Evolutionary conservation across 352 stramenopile species (phyloP).

Genomic region (Phytophthora lateralis): DNA sequence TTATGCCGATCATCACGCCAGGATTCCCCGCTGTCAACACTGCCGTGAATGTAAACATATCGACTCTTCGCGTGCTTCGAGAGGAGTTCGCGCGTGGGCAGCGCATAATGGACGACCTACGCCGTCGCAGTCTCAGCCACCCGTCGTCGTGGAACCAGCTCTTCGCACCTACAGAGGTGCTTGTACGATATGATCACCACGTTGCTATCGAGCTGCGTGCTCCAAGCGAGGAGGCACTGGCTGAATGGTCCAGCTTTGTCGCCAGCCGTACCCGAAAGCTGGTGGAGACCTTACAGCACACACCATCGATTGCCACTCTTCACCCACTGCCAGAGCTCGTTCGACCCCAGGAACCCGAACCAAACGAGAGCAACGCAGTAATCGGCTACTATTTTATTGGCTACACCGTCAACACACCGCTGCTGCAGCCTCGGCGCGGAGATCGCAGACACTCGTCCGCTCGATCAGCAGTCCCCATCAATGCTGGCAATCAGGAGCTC

Average conservation of each 20-base stretch:
- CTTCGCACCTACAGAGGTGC: slow-evolving; percentile 75
- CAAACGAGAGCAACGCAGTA: slow-evolving; percentile 10
- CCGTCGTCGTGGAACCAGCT: slow-evolving; percentile 78
- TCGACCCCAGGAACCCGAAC: slow-evolving; percentile 21
- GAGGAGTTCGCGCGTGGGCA: slow-evolving; percentile 82
- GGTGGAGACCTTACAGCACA: slow-evolving; percentile 82
- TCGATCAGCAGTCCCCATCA: slow-evolving; percentile 1
- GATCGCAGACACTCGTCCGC: slow-evolving; percentile 16
- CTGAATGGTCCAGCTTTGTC: slow-evolving; percentile 79
- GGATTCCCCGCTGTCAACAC: slow-evolving; percentile 87
- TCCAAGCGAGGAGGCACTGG: slow-evolving; percentile 59
- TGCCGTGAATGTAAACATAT: slow-evolving; percentile 82
- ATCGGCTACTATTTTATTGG: slow-evolving; percentile 77
- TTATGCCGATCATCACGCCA: slow-evolving; percentile 90
- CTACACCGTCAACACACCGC: slow-evolving; percentile 48
- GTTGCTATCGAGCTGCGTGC: slow-evolving; percentile 67
- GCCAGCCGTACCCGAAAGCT: slow-evolving; percentile 84
- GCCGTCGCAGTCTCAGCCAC: slow-evolving; percentile 60
- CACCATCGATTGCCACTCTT: slow-evolving; percentile 57
- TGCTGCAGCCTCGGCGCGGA: slow-evolving; percentile 9
- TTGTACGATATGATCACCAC: slow-evolving; percentile 88
- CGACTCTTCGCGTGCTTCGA: slow-evolving; percentile 72
- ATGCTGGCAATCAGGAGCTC: slow-evolving; percentile 34
- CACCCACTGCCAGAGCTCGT: slow-evolving; percentile 77
- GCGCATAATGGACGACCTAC: slow-evolving; percentile 78